phyloP scores from a whole-genome alignment of 345 rosid species.

The Bruguiera parviflora region DNA sequence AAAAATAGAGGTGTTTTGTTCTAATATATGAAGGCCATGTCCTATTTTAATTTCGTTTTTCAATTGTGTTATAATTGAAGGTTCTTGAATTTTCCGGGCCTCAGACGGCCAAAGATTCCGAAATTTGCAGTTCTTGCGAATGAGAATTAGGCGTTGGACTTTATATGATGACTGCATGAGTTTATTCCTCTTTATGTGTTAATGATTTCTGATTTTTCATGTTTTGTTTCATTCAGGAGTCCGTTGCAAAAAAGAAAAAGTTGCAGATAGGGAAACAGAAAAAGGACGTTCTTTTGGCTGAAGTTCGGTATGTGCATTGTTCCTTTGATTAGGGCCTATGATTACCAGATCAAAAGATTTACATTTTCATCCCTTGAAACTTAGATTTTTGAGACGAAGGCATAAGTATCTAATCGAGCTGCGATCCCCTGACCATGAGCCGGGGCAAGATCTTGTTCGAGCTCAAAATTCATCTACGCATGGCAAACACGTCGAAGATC shows the following conservation, averaged over 20 bases:
- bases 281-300: slow-evolving; percentile 37
- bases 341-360: neutral
- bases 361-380: neutral
- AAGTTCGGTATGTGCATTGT: slow-evolving; percentile 34
- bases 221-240: slow-evolving; percentile 25
- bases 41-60: too few relatives aligned
- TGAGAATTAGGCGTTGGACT: too few relatives aligned
- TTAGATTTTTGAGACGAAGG: slow-evolving; percentile 25
- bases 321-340: neutral
- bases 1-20: too few relatives aligned
- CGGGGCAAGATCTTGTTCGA: neutral
- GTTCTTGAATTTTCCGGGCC: neutral
- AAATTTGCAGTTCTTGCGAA: too few relatives aligned
- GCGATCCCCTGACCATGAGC: neutral
- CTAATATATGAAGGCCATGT: too few relatives aligned
- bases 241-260: slow-evolving; percentile 37
- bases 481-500: neutral
- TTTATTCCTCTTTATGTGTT: neutral
- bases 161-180: too few relatives aligned
- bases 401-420: slow-evolving; percentile 6
- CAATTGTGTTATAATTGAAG: too few relatives aligned
- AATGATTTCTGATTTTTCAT: slow-evolving; percentile 9
- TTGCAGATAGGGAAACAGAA: slow-evolving; percentile 33
- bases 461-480: slow-evolving; percentile 4
- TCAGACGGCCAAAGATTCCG: neutral